phyloP scores from a whole-genome alignment of 768 basidiomycete genomes.

The Russula griseocarnosa region DNA sequence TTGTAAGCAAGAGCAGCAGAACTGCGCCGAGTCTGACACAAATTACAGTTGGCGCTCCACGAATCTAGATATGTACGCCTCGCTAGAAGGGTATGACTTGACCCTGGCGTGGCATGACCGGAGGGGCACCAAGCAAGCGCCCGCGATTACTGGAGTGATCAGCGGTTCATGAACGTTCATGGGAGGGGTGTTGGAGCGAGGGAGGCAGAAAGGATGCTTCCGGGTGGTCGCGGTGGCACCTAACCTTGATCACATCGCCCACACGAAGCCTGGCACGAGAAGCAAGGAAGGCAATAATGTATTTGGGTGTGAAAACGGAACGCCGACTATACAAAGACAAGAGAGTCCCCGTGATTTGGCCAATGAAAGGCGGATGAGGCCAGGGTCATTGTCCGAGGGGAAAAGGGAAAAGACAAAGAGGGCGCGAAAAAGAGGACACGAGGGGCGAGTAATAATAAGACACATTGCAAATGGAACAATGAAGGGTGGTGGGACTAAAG shows the following conservation, averaged over 20 bases:
- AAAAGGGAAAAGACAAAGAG: slow-evolving; percentile 14
- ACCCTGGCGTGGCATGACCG: slow-evolving; percentile 3
- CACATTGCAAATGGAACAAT: slow-evolving; percentile 8
- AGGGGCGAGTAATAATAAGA: slow-evolving; percentile 18
- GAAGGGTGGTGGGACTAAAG: background rate
- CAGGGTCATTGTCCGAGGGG: slow-evolving; percentile 8
- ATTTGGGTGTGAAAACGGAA: slow-evolving; percentile 14
- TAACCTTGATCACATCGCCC: slow-evolving; percentile 23
- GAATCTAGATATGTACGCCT: slow-evolving; percentile 10
- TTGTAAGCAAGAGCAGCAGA: background rate
- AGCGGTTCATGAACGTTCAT: background rate
- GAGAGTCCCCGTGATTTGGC: slow-evolving; percentile 13
- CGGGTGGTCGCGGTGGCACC: slow-evolving; percentile 19
- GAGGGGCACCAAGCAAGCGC: background rate
- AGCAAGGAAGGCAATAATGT: slow-evolving; percentile 15
- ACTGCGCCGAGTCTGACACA: background rate
- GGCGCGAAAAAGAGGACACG: slow-evolving; percentile 9
- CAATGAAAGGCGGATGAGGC: background rate
- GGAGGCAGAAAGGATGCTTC: background rate
- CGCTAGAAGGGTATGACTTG: slow-evolving; percentile 5
- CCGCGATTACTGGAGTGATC: slow-evolving; percentile 21
- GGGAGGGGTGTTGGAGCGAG: background rate
- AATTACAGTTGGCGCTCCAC: background rate
- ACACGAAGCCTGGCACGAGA: slow-evolving; percentile 9
- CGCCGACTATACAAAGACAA: slow-evolving; percentile 15